A percentile compares a stretch with the other conserved stretches of the same genome.
Conservation (phyloP, 164 flowering plant species). For the Paratinospora sagittata region DNA sequence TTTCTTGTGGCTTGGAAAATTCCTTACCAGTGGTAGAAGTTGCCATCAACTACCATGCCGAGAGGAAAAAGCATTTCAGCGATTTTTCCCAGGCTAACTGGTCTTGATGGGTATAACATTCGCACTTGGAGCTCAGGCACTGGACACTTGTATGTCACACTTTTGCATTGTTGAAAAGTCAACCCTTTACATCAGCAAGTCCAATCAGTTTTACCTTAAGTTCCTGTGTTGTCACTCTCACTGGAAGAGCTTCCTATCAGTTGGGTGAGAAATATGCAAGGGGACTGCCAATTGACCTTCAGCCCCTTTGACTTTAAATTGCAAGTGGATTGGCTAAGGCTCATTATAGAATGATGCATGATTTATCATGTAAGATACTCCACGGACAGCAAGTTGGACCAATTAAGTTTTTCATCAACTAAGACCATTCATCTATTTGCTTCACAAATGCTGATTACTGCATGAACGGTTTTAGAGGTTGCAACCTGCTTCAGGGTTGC, state of each 20-base stretch:
- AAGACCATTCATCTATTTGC: neutral
- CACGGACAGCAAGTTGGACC: neutral
- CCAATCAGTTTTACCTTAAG: neutral
- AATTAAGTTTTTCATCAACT: neutral
- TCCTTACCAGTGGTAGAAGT: neutral
- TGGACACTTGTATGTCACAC: neutral
- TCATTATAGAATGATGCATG: neutral
- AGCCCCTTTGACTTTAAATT: neutral
- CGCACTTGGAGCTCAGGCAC: neutral
- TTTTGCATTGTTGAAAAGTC: neutral
- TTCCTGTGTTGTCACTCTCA: neutral
- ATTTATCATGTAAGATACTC: neutral
- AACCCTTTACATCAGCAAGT: neutral
- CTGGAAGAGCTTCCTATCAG: neutral
- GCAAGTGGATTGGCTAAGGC: neutral
- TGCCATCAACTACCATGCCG: neutral
- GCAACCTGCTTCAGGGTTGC: conserved; percentile 7
- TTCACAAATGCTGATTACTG: conserved; percentile 3
- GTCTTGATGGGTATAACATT: neutral
- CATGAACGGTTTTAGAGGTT: neutral
- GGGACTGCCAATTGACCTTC: neutral
- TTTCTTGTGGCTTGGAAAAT: conserved; percentile 8
- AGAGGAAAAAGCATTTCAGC: neutral
- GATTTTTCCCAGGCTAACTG: neutral
- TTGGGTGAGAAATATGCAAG: neutral